A percentile compares a stretch with the other conserved stretches of the same genome.
phyloP scores from a whole-genome alignment of 2,329 filamentous ascomycete genomes.

The Aspergillus candidus region DNA sequence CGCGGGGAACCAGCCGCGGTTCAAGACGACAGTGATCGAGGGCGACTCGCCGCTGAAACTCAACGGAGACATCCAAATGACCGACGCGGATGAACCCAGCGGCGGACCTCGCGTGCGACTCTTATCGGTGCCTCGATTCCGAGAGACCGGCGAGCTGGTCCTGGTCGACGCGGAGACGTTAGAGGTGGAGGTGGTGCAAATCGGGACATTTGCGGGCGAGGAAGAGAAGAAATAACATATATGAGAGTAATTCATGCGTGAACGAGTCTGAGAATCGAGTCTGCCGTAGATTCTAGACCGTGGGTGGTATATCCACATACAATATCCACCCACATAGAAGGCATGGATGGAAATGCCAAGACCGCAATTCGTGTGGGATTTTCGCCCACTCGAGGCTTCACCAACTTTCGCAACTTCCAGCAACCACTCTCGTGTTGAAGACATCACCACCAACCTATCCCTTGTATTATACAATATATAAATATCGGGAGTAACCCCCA shows the following conservation, averaged over 20 bases:
- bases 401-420: not conserved
- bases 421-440: not conserved
- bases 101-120: constrained; percentile 67
- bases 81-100: constrained; percentile 36
- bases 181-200: constrained; percentile 65
- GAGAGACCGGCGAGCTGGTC: constrained; percentile 69
- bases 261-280: too few species aligned
- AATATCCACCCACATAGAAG: too few species aligned
- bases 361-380: too few species aligned
- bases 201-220: constrained; percentile 38
- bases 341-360: too few species aligned
- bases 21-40: constrained; percentile 64
- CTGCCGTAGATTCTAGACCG: too few species aligned
- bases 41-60: constrained; percentile 35
- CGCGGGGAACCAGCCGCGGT: constrained; percentile 74
- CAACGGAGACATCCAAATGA: constrained; percentile 32
- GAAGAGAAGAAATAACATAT: constrained; percentile 22
- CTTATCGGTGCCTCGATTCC: constrained; percentile 78
- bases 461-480: not conserved
- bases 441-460: not conserved
- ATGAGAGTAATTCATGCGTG: too few species aligned
- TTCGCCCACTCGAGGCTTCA: too few species aligned
- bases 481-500: not conserved
- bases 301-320: too few species aligned
- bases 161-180: constrained; percentile 81